These are phyloP conservation scores for Leonotis leonurus DNA, from an alignment of 257 asterid genomes.

Conservation along the genomic window DNA sequence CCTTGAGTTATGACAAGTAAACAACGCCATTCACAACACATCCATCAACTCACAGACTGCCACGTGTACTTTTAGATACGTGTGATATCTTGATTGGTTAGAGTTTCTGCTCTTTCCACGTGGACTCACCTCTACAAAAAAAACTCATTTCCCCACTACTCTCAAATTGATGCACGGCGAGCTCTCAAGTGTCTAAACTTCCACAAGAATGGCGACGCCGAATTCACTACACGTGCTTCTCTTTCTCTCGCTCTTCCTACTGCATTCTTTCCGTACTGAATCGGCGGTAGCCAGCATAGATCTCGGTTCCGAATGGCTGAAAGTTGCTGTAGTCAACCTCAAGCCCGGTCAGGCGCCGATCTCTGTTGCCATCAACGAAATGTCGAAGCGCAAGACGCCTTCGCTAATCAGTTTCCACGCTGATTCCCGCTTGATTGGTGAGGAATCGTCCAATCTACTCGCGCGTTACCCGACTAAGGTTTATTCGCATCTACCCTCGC, in stretches of 20 bases:
- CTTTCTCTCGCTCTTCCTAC: constrained; percentile 30
- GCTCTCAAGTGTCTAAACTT: constrained; percentile 21
- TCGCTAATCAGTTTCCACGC: constrained; percentile 71
- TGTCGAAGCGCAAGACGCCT: constrained; percentile 97
- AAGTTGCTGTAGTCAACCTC: constrained; percentile 90
- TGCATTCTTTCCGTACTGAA: constrained; percentile 35
- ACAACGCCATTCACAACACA: constrained; percentile 49
- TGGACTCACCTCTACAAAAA: constrained; percentile 26
- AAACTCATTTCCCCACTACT: constrained; percentile 17
- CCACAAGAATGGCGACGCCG: constrained; percentile 37
- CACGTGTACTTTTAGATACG: constrained; percentile 41
- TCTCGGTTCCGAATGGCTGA: constrained; percentile 96
- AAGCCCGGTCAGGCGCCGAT: constrained; percentile 94
- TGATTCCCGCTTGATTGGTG: constrained; percentile 74
- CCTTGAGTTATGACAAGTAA: no score
- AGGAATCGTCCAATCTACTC: constrained; percentile 69
- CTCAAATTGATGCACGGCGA: constrained; percentile 8
- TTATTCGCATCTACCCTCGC: constrained; percentile 56
- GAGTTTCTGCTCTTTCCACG: constrained; percentile 26
- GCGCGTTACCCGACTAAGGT: constrained; percentile 89
- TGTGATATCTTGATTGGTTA: constrained; percentile 31
- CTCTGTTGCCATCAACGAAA: constrained; percentile 87
- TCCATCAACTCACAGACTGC: constrained; percentile 33
- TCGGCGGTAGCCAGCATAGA: constrained; percentile 96
- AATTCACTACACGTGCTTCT: constrained; percentile 35